Conservation (phyloP, 345 rosid genomes). For the Populus euphratica region DNA sequence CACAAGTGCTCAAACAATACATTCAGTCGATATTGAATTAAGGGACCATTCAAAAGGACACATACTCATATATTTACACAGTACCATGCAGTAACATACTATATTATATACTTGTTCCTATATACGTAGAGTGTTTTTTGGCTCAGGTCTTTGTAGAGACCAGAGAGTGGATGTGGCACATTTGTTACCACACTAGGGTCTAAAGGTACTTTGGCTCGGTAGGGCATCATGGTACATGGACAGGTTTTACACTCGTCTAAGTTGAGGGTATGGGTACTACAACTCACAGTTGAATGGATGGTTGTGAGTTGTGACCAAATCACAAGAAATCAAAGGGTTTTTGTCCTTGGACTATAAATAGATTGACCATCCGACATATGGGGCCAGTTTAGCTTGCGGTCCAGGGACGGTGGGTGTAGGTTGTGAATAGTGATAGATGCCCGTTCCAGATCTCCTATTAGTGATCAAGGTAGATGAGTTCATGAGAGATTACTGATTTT, state of each 20-base stretch:
- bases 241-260: conserved; percentile 11
- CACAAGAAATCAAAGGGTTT: conserved; percentile 1
- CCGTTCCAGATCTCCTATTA: not conserved
- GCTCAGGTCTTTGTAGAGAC: not conserved
- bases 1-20: not conserved
- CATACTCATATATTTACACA: not conserved
- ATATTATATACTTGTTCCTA: not conserved
- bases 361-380: conserved; percentile 29
- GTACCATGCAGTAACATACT: not conserved
- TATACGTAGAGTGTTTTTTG: not conserved
- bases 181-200: not conserved
- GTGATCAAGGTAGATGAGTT: not conserved
- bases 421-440: conserved; percentile 13
- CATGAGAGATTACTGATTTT: not conserved
- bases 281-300: conserved; percentile 8
- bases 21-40: not conserved
- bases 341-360: conserved; percentile 11
- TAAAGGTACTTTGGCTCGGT: not conserved
- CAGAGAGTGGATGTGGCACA: not conserved
- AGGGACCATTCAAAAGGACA: not conserved
- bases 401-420: conserved; percentile 19
- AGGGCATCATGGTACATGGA: not conserved
- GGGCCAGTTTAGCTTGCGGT: conserved; percentile 15
- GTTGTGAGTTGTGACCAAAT: not conserved
- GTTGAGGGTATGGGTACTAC: conserved; percentile 8